Conservation (phyloP, 2,329 filamentous ascomycete species). For the Daldinia sp. region DNA sequence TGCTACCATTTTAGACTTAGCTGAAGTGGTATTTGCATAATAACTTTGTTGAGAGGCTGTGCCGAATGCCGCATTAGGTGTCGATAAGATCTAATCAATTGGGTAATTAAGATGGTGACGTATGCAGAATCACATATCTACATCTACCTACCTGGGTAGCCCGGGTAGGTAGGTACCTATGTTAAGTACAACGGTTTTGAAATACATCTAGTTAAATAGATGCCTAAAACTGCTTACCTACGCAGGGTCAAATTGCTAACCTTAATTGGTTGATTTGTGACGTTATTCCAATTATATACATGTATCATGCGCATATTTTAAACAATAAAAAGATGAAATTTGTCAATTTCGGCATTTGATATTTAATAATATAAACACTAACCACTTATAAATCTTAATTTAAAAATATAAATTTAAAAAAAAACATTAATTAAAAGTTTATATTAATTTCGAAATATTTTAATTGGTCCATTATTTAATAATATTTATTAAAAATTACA, state of each 20-base stretch:
- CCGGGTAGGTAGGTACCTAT: no score
- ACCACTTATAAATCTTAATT: neutral
- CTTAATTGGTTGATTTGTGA: neutral
- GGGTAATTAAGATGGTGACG: neutral
- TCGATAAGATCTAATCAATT: conserved; percentile 3
- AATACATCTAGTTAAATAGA: neutral
- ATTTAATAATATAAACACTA: neutral
- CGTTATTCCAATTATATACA: neutral
- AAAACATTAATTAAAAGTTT: neutral
- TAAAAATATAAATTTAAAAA: neutral
- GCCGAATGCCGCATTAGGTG: neutral
- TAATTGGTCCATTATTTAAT: neutral
- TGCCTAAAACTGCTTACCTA: neutral
- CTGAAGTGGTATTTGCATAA: neutral
- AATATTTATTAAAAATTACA: no score
- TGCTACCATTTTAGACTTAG: conserved; percentile 26
- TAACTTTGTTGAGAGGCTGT: neutral
- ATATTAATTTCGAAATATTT: neutral
- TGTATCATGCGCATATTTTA: neutral
- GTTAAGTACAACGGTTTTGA: neutral
- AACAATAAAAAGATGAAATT: neutral
- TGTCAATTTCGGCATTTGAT: neutral
- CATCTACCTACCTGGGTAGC: no score
- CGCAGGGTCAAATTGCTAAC: neutral
- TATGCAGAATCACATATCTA: neutral